Evolutionary conservation across 805 yeast genomes (phyloP).

Genomic region (Candida takata): DNA sequence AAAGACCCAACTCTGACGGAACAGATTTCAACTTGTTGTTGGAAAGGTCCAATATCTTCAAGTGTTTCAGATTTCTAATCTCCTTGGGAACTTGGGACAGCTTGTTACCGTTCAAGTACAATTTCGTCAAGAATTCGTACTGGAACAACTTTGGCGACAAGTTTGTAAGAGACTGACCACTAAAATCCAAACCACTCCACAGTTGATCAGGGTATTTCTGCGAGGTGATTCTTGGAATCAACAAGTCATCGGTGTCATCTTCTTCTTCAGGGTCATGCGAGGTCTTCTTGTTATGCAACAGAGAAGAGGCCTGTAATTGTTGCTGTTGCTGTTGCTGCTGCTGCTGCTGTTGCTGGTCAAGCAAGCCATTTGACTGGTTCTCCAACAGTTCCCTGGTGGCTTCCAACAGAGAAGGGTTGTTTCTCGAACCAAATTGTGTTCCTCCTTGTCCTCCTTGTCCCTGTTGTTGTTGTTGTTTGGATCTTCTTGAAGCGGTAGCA

Average conservation of each 20-base stretch:
- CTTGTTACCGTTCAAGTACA: constrained; percentile 83
- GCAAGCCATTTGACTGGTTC: not conserved
- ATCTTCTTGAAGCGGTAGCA: constrained; percentile 53
- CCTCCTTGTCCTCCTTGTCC: not conserved
- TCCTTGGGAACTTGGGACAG: constrained; percentile 60
- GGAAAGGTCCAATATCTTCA: constrained; percentile 81
- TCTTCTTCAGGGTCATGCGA: constrained; percentile 31
- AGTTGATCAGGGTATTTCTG: constrained; percentile 55
- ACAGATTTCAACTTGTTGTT: constrained; percentile 62
- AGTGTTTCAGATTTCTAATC: constrained; percentile 59
- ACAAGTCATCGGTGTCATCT: constrained; percentile 45
- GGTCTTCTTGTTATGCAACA: constrained; percentile 33
- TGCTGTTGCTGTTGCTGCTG: constrained; percentile 12
- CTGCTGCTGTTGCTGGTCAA: constrained; percentile 11
- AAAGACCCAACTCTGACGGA: constrained; percentile 81
- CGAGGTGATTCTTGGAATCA: constrained; percentile 56
- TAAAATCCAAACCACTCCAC: constrained; percentile 91
- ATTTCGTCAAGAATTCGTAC: constrained; percentile 76
- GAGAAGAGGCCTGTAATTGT: constrained; percentile 4
- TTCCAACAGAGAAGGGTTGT: not conserved
- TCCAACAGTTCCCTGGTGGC: not conserved
- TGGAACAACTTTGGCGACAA: constrained; percentile 70
- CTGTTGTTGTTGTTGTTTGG: constrained; percentile 16
- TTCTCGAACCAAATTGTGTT: not conserved
- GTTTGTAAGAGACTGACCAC: constrained; percentile 77